Percentiles rank a stretch among this genome's conserved stretches.
Conservation (phyloP, 768 basidiomycete species). For the Leucosporidium yakuticum region DNA sequence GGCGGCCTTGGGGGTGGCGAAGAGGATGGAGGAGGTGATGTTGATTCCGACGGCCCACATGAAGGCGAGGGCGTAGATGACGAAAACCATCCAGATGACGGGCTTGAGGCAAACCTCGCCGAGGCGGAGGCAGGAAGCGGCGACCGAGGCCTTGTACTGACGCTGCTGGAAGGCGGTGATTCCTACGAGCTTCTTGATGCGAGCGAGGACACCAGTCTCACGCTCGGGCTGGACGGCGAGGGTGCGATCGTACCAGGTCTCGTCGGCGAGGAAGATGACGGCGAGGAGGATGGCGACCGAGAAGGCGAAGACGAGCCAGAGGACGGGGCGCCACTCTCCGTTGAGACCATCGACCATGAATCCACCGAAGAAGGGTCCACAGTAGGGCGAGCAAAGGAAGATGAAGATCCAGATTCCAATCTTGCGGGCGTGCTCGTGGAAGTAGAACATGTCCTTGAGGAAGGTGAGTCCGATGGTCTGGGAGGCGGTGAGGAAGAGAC, state of each 20-base stretch:
- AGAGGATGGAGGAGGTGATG: constrained; percentile 28
- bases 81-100: constrained; percentile 7
- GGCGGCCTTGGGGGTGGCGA: constrained; percentile 5
- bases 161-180: constrained; percentile 30
- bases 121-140: constrained; percentile 18
- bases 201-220: constrained; percentile 13
- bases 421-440: constrained; percentile 20
- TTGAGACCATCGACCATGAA: constrained; percentile 24
- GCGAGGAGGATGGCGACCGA: constrained; percentile 17
- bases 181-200: constrained; percentile 26
- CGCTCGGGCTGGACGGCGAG: constrained; percentile 19
- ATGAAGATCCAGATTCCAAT: constrained; percentile 27
- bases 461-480: constrained; percentile 29
- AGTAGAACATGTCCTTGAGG: constrained; percentile 27
- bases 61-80: constrained; percentile 31
- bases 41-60: constrained; percentile 34
- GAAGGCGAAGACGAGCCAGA: constrained; percentile 34
- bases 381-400: constrained; percentile 24
- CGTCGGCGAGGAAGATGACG: constrained; percentile 21
- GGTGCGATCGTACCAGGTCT: constrained; percentile 33
- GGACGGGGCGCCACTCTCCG: constrained; percentile 25
- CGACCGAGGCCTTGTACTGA: constrained; percentile 20
- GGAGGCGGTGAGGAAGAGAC: constrained; percentile 28
- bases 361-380: constrained; percentile 10
- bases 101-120: constrained; percentile 27